A percentile compares a stretch with the other conserved stretches of the same genome.
These are phyloP conservation scores for Cubamyces lactineus DNA, from an alignment of 768 basidiomycete species.

Conservation along the genomic window DNA sequence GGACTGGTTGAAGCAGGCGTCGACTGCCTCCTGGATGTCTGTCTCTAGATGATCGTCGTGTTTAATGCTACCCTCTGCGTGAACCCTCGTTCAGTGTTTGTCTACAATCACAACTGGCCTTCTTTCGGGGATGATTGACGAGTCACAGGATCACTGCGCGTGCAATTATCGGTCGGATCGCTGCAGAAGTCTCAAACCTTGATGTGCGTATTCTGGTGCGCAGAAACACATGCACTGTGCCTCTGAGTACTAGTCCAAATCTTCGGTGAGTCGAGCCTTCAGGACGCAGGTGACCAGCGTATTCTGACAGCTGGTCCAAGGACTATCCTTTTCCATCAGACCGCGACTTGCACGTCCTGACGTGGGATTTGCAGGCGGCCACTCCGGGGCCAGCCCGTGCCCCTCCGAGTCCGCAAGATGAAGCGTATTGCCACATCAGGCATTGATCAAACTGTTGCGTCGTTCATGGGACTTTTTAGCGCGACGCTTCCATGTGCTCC, in stretches of 20 bases:
- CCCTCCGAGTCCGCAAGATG: background rate
- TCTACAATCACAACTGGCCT: background rate
- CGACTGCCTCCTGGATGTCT: constrained; percentile 19
- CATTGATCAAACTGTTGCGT: background rate
- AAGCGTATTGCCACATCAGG: constrained; percentile 7
- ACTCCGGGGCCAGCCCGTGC: background rate
- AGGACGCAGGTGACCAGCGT: no score
- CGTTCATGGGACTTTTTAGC: constrained; percentile 14
- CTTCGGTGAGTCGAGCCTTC: constrained; percentile 6
- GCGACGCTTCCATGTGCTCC: constrained; percentile 14
- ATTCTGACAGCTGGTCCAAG: background rate
- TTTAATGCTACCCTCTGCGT: background rate
- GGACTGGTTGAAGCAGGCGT: constrained; percentile 8
- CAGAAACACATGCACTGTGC: background rate
- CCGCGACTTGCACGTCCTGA: background rate
- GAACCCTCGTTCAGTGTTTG: background rate
- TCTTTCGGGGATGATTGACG: background rate
- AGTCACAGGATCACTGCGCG: background rate
- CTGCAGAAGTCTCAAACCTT: background rate
- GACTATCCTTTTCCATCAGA: constrained; percentile 2
- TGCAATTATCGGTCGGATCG: background rate
- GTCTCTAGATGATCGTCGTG: constrained; percentile 10
- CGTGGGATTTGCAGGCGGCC: background rate
- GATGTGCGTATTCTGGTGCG: background rate
- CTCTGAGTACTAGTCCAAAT: background rate